Evolutionary conservation across 345 rosid species (phyloP).

Genomic region (Rhizophora mangle): DNA sequence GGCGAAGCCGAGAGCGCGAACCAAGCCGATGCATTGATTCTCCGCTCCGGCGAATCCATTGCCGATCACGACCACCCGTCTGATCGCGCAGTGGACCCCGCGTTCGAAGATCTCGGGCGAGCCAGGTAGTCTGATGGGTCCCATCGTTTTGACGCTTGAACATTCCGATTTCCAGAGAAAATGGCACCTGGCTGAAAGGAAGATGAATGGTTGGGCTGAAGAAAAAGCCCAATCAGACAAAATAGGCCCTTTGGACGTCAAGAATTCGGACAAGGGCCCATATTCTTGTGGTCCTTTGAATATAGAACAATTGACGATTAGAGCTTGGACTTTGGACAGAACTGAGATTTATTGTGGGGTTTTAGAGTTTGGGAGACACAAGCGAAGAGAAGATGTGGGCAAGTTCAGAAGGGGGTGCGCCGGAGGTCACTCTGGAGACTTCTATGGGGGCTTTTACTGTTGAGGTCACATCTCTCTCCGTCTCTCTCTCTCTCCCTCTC

Average conservation of each 20-base stretch:
- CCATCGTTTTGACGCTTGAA: constrained; percentile 9
- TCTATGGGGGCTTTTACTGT: constrained; percentile 89
- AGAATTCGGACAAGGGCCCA: neutral
- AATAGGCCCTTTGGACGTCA: too few relatives aligned
- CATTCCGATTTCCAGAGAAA: too few relatives aligned
- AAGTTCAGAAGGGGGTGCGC: constrained; percentile 70
- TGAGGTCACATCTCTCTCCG: constrained; percentile 47
- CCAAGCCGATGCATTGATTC: constrained; percentile 78
- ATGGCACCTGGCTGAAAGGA: neutral
- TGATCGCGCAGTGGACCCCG: constrained; percentile 29
- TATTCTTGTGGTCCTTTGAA: too few relatives aligned
- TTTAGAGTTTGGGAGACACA: neutral
- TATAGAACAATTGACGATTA: too few relatives aligned
- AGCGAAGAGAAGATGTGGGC: constrained; percentile 50
- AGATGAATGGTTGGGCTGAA: neutral
- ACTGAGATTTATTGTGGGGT: too few relatives aligned
- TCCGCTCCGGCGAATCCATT: constrained; percentile 93
- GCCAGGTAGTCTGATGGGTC: constrained; percentile 38
- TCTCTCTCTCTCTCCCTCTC: neutral
- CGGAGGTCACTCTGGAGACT: constrained; percentile 92
- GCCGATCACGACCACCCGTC: constrained; percentile 68
- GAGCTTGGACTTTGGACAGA: too few relatives aligned
- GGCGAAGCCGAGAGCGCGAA: constrained; percentile 80
- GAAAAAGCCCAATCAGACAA: too few relatives aligned
- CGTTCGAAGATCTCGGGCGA: constrained; percentile 20